phyloP scores from a whole-genome alignment of 2,329 filamentous ascomycete species.

The Alternaria gansuensis region DNA sequence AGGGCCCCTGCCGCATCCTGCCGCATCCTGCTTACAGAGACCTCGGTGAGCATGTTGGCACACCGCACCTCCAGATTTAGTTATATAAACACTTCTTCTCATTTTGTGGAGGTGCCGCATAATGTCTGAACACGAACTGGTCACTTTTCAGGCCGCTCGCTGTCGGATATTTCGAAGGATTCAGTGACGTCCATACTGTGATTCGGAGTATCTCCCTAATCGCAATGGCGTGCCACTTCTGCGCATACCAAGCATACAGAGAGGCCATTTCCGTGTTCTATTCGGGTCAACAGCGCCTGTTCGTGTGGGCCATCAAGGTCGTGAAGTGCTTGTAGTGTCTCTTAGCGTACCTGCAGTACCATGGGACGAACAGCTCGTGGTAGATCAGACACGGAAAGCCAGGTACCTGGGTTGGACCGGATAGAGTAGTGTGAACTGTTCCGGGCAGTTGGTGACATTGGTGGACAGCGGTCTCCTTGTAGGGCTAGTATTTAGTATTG shows the following conservation, averaged over 20 bases:
- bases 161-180: background rate
- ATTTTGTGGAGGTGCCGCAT: background rate
- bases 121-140: background rate
- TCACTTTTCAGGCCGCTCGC: background rate
- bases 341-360: slow-evolving; percentile 6
- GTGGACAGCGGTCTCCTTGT: background rate
- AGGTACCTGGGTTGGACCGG: slow-evolving; percentile 13
- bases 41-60: background rate
- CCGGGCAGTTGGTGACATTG: slow-evolving; percentile 10
- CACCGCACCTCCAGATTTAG: background rate
- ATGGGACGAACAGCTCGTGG: background rate
- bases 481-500: slow-evolving; percentile 1
- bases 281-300: slow-evolving; percentile 2
- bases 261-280: background rate
- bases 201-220: background rate
- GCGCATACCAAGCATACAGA: background rate
- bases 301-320: background rate
- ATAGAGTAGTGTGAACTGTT: background rate
- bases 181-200: background rate
- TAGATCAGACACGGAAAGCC: slow-evolving; percentile 11
- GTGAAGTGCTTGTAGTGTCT: slow-evolving; percentile 4
- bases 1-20: background rate
- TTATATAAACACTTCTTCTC: background rate
- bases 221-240: background rate
- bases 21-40: background rate